Evolutionary conservation across 371 early-diverging fungal genomes (phyloP), one percentile per base, ranked within the genome.

Genomic region (Dichotomocladium elegans): DNA sequence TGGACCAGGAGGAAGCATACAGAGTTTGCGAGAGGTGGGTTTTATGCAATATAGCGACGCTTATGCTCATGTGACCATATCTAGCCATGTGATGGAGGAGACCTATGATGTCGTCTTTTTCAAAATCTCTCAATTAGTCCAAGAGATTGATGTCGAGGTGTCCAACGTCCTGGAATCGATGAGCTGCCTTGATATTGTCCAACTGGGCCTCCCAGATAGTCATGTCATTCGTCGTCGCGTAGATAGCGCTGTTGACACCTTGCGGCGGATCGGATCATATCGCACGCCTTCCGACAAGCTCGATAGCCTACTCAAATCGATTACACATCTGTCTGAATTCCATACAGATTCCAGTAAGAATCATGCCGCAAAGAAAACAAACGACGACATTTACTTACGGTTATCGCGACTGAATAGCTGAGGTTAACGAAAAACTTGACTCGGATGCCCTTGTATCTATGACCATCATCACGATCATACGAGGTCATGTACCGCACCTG

Each of bases 31-130:
- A 81, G 59, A 74, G 69, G 73, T 66, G 47, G 11, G 10, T 29
- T 2, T 19, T 9, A 33, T 7, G 9, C 15, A 12, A 28, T n/a
- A n/a, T n/a, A n/a, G n/a, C 27, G 24, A 34, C 15, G 41, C 1
- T 28, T 28, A 47, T 15, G 3, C 17, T 44, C 27, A 22, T 8
- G 10, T 29, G 25, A 11, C 22, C 11, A 41, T 25, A 25, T 42
- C 1, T 47, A 77, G 73, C 37, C 63, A 77, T 47, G 55, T 82
- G 12, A 77, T 80, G 80, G 80, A 82, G 42, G 62, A 70, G 15
- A 80, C 73, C 2, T 82, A 82, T 37, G 82, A 82, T 47, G 73
- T 80, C 28, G 70, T 74, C 1, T 82, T 82, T 46, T 82, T 79
- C 63, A 77, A 71, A 35, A 71, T 82, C 50, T 72, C 78, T 0